phyloP scores from a whole-genome alignment of 192 early-diverging fungal species.

The Cladochytrium replicatum region DNA sequence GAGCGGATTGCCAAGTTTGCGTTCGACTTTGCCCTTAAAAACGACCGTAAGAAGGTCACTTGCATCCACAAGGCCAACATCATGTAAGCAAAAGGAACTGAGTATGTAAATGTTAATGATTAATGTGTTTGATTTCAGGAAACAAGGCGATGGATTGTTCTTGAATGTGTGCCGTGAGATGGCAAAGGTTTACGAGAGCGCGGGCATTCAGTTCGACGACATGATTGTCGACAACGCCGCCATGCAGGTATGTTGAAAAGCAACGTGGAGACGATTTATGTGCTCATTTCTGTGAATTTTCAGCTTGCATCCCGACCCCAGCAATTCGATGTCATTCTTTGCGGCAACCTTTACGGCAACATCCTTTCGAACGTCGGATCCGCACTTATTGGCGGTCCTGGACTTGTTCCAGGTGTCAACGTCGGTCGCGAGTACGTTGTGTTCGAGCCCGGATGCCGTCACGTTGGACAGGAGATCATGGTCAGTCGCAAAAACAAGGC shows the following conservation, averaged over 20 bases:
- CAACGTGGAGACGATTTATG: no score
- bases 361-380: constrained; percentile 98
- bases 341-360: constrained; percentile 99
- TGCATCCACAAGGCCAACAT: constrained; percentile 99
- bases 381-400: constrained; percentile 90
- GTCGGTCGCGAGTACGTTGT: constrained; percentile 95
- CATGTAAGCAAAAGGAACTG: constrained; percentile 55
- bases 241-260: constrained; percentile 75
- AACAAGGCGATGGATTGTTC: constrained; percentile 97
- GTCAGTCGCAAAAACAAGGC: no score
- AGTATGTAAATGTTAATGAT: constrained; percentile 1
- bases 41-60: constrained; percentile 96
- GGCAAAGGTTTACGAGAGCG: constrained; percentile 80
- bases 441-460: constrained; percentile 97
- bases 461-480: constrained; percentile 89
- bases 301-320: constrained; percentile 86
- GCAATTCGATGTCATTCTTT: constrained; percentile 99
- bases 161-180: constrained; percentile 93
- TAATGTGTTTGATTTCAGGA: constrained; percentile 47
- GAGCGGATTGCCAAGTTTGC: constrained; percentile 98
- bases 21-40: constrained; percentile 97
- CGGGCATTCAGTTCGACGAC: constrained; percentile 87
- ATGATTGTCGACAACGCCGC: constrained; percentile 99
- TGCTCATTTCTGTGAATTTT: no score
- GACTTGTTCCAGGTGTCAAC: constrained; percentile 95